Evolutionary conservation across 2,329 filamentous ascomycete species (phyloP).

Genomic region (Fusarium sp.): DNA sequence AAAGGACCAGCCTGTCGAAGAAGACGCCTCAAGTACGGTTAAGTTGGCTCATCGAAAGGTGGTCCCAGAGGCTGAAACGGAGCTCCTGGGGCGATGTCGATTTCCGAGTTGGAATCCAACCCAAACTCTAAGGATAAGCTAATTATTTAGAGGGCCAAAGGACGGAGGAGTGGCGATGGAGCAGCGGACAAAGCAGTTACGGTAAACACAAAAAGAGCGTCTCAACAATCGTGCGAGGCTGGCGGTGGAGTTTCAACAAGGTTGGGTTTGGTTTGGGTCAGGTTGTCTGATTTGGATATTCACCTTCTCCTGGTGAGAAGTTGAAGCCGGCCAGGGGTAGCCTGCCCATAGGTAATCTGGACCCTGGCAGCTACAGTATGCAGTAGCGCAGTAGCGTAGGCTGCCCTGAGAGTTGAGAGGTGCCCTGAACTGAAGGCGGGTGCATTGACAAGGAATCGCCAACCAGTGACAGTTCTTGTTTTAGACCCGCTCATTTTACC

Average conservation of each 20-base stretch:
- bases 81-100: constrained; percentile 30
- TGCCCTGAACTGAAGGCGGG: constrained; percentile 32
- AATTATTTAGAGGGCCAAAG: constrained; percentile 14
- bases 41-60: constrained; percentile 39
- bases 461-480: constrained; percentile 19
- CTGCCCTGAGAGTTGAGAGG: constrained; percentile 29
- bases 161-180: constrained; percentile 6
- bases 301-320: constrained; percentile 24
- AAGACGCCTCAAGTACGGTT: constrained; percentile 29
- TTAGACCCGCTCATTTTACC: constrained; percentile 33
- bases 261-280: constrained; percentile 9
- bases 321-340: constrained; percentile 43
- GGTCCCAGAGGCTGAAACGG: constrained; percentile 41
- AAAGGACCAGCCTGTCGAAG: constrained; percentile 29
- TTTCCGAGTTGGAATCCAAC: constrained; percentile 35
- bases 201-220: constrained; percentile 24
- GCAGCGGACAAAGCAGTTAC: constrained; percentile 7
- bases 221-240: constrained; percentile 33
- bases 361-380: constrained; percentile 31
- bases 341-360: constrained; percentile 19
- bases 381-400: constrained; percentile 17
- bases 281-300: constrained; percentile 36
- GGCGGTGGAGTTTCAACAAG: constrained; percentile 39
- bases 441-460: constrained; percentile 24
- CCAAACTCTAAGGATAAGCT: constrained; percentile 33